Evolutionary conservation across 202 grass and related monocot genomes (phyloP), one percentile per base, ranked within the genome.

Genomic region (Carex sylvatica): DNA sequence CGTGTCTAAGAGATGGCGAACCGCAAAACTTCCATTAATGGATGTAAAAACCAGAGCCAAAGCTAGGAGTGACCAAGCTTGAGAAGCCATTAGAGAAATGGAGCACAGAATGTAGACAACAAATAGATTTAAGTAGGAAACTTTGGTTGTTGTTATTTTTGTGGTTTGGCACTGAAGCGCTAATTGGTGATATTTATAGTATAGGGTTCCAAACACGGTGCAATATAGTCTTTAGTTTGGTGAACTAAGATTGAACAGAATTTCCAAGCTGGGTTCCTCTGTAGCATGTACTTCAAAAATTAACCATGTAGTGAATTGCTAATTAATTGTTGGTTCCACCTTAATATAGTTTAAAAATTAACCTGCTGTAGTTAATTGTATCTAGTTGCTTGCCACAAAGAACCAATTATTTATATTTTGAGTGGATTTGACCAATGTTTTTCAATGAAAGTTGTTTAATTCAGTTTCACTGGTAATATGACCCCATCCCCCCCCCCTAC

Each of bases 1-100:
- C 54, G 86, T 88, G 61, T 95, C 92, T 68, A 95, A 74, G 13
- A 95, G 84, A 85, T 63, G 84, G 46, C 90, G 90, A 82, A 82
- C 74, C 5, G 88, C 90, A 7, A 85, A 82, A 81, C 90, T 92
- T 44, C 74, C 38, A 85, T 88, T 85, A 75, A 87, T 83, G 73
- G 79, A 30, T 35, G 84, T 51, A 53, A 90, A 76, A 70, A 83
- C 65, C 49, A 92, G 55, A 26, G 90, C 69, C 63, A 92, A 83
- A 24, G 78, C 49, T 52, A 92, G 82, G 30, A 95, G 72, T 64
- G n/a, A 78, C 12, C 84, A 65, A 73, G 6, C 58, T 76, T 14
- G 1, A 28, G 74, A 77, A 84, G 84, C 90, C 93, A 95, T 95
- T 63, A 16, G 20, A 7, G 13, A 62, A 80, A 20, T 63, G 56